A percentile compares a stretch with the other conserved stretches of the same genome.
Evolutionary conservation across 2,329 filamentous ascomycete species (phyloP).

Genomic region (Chaetomiaceae sp.): DNA sequence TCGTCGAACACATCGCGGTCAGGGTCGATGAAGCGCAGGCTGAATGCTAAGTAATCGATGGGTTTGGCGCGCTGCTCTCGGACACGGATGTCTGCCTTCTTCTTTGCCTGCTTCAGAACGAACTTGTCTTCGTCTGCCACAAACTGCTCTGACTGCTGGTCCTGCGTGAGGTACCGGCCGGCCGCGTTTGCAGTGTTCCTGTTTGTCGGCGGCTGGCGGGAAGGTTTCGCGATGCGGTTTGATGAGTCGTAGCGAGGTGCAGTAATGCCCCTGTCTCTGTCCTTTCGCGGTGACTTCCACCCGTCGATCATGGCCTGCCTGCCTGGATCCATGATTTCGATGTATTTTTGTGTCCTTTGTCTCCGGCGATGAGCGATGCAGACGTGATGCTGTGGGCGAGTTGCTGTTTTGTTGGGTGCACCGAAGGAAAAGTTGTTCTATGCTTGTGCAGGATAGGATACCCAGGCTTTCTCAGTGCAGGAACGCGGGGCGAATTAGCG

Average conservation of each 20-base stretch:
- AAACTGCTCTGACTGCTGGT: slow-evolving; percentile 75
- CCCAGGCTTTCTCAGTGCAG: no score
- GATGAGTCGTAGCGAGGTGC: slow-evolving; percentile 52
- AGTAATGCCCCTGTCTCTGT: slow-evolving; percentile 50
- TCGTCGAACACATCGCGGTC: slow-evolving; percentile 85
- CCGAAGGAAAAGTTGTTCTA: no score
- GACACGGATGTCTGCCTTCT: slow-evolving; percentile 92
- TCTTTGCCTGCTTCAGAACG: slow-evolving; percentile 94
- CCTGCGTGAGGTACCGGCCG: slow-evolving; percentile 59
- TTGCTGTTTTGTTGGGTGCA: background rate
- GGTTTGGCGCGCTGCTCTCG: slow-evolving; percentile 86
- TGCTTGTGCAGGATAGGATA: no score
- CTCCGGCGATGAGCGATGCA: slow-evolving; percentile 4
- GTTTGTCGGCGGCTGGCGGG: slow-evolving; percentile 32
- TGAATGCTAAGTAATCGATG: slow-evolving; percentile 91
- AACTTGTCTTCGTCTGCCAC: slow-evolving; percentile 95
- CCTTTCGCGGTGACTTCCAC: slow-evolving; percentile 37
- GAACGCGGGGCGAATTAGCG: background rate
- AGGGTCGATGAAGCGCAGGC: slow-evolving; percentile 79
- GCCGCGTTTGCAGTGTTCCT: slow-evolving; percentile 25
- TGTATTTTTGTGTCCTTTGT: background rate
- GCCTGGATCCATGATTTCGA: slow-evolving; percentile 49
- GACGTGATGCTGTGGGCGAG: background rate
- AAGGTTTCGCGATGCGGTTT: slow-evolving; percentile 53
- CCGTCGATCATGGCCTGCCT: slow-evolving; percentile 52